Evolutionary conservation across 2,329 filamentous ascomycete species (phyloP).

Genomic region (Fusarium sarcochroum): DNA sequence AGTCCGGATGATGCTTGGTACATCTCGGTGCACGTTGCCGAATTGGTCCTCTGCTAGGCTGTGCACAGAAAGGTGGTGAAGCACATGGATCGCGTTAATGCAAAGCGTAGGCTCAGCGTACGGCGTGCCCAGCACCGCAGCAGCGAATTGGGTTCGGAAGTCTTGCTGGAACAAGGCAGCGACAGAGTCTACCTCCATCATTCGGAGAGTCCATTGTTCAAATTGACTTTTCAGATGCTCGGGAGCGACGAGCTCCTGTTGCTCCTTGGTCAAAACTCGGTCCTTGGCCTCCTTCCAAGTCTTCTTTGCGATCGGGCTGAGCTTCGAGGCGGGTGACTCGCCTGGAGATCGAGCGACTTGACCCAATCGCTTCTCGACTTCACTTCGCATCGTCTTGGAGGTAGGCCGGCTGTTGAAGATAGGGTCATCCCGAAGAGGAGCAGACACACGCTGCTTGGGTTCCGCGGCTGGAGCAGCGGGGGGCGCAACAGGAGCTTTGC

Average conservation of each 20-base stretch:
- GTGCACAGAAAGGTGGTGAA: constrained; percentile 77
- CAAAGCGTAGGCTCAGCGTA: constrained; percentile 78
- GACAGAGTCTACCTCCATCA: constrained; percentile 66
- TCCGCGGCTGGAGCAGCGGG: constrained; percentile 50
- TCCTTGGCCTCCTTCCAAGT: constrained; percentile 63
- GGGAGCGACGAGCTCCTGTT: constrained; percentile 67
- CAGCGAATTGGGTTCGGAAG: constrained; percentile 74
- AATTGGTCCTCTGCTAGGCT: constrained; percentile 86
- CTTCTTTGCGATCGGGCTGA: constrained; percentile 67
- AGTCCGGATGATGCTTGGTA: constrained; percentile 79
- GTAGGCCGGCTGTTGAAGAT: constrained; percentile 60
- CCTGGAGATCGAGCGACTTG: constrained; percentile 63
- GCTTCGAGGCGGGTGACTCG: constrained; percentile 62
- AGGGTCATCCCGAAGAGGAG: constrained; percentile 61
- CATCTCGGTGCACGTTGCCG: constrained; percentile 87
- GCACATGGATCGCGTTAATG: constrained; percentile 77
- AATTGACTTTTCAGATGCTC: constrained; percentile 65
- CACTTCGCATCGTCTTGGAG: constrained; percentile 57
- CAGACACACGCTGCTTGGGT: constrained; percentile 54
- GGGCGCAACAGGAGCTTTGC: constrained; percentile 59
- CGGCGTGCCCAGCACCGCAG: constrained; percentile 80
- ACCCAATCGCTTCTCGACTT: constrained; percentile 62
- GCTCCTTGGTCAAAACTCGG: constrained; percentile 65
- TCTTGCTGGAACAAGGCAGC: constrained; percentile 79
- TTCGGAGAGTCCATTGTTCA: constrained; percentile 60